These are phyloP conservation scores for Polyporus tsugae DNA, from an alignment of 1,284 basidiomycete species.

Conservation along the genomic window DNA sequence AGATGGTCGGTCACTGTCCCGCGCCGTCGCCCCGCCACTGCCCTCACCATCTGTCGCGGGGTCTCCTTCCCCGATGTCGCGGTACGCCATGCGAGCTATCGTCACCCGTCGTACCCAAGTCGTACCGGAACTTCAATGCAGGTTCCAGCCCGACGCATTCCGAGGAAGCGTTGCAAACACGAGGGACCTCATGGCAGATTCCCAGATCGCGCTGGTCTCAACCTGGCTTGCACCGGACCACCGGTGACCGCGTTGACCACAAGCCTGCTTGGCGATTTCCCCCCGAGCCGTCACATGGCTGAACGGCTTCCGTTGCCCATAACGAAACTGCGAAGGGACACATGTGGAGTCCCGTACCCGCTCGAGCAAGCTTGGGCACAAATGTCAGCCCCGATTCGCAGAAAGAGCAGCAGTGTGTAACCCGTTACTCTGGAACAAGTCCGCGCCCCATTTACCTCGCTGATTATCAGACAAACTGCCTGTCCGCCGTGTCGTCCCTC, in stretches of 20 bases:
- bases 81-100: not conserved
- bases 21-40: not conserved
- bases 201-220: conserved; percentile 14
- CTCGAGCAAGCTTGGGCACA: not conserved
- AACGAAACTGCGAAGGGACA: conserved; percentile 6
- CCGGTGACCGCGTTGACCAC: not conserved
- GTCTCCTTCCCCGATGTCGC: not conserved
- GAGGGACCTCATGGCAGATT: conserved; percentile 18
- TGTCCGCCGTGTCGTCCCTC: conserved; percentile 2
- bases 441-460: conserved; percentile 16
- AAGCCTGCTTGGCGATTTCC: not conserved
- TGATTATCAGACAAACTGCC: conserved; percentile 16
- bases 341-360: not conserved
- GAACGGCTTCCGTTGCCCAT: conserved; percentile 3
- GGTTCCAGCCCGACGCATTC: not conserved
- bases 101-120: not conserved
- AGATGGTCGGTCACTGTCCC: not conserved
- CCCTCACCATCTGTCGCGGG: not conserved
- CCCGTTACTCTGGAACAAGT: conserved; percentile 4
- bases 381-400: conserved; percentile 7
- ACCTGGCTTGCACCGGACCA: not conserved
- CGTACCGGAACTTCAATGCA: not conserved
- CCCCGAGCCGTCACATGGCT: not conserved
- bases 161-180: conserved; percentile 17
- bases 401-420: conserved; percentile 12